Base-by-base conservation (phyloP, 768 basidiomycete species). In the Hebeloma cylindrosporum region DNA sequence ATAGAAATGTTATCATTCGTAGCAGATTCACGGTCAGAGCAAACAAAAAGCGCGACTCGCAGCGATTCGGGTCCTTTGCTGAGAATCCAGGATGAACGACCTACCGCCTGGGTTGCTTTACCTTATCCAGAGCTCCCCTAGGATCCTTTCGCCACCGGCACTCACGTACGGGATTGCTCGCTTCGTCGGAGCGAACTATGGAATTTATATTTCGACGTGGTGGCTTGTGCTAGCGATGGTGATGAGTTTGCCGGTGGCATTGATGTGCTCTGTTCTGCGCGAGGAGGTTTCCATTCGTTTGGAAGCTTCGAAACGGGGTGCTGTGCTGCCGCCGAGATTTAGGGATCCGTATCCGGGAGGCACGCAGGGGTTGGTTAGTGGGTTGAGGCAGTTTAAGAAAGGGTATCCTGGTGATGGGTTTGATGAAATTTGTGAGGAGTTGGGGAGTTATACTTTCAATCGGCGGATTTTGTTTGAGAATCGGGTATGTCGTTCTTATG, bases 321-420 rank as follows among this genome's bases (percentile, higher is more conserved):
- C 61, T 0, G 51, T 54, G 13, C 27, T 62, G 21, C 56, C 59
- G 1, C 57, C 55, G 2, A 29, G 34, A 9, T 34, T 54, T 1
- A 37, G 39, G 3, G 59, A 60, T 40, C 39, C 50, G 21, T 43
- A 33, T 30, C 57, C 56, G 2, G 61, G 53, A 37, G 59, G 57
- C 4, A 34, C 56, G 11, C 36, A 37, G 4, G 41, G 43, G 10
- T 39, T 62, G 38, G 20, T 54, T 7, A 31, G 28, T 9, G 35
- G 34, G 11, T 38, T 52, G 26, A 48, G 48, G 14, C 56, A 54
- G 30, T 53, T 62, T 23, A 60, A 63, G 42, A 48, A 20, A 2
- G 65, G 66, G 1, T 67, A 68, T 53, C 65, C 67, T 45, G 64
- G 70, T 14, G 48, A 50, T 7, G 38, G 38, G 17, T 28, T 50